Conservation (phyloP, 345 rosid genomes). For the Erysimum cheiranthoides region DNA sequence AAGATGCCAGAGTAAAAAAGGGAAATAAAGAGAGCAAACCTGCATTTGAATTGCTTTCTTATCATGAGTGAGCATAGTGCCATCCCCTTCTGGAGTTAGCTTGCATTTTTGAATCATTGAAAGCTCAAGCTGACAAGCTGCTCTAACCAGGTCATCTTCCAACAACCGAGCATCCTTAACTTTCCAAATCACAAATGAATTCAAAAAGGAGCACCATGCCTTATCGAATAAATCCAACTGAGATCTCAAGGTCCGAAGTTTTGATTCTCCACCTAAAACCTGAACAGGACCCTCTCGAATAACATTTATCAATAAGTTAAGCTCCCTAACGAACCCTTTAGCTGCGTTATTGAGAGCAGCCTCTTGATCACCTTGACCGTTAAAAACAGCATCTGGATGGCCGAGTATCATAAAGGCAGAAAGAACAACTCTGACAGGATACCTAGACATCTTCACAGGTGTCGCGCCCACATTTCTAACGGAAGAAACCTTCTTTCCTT, state of each 20-base stretch:
- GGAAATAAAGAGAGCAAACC: constrained; percentile 51
- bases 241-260: constrained; percentile 68
- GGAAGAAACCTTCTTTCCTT: constrained; percentile 55
- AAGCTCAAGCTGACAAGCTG: constrained; percentile 98
- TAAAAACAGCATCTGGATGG: constrained; percentile 96
- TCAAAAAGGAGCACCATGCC: constrained; percentile 86
- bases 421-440: constrained; percentile 85
- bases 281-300: constrained; percentile 76
- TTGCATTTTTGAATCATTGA: constrained; percentile 96
- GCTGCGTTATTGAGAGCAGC: constrained; percentile 74
- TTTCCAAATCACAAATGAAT: constrained; percentile 94
- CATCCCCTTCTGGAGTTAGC: constrained; percentile 69
- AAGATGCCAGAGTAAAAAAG: background rate
- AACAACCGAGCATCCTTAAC: constrained; percentile 88
- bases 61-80: constrained; percentile 74
- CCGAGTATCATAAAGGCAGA: constrained; percentile 97
- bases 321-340: constrained; percentile 61
- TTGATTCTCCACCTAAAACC: constrained; percentile 51
- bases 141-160: constrained; percentile 92
- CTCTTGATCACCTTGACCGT: constrained; percentile 89
- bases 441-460: constrained; percentile 62
- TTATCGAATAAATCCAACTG: constrained; percentile 84
- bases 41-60: constrained; percentile 90
- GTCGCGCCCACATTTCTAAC: constrained; percentile 51
- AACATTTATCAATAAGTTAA: constrained; percentile 74